Evolutionary conservation across 495 filamentous ascomycete genomes (phyloP).

Genomic region (Pseudoneurospora amorphoporcata): DNA sequence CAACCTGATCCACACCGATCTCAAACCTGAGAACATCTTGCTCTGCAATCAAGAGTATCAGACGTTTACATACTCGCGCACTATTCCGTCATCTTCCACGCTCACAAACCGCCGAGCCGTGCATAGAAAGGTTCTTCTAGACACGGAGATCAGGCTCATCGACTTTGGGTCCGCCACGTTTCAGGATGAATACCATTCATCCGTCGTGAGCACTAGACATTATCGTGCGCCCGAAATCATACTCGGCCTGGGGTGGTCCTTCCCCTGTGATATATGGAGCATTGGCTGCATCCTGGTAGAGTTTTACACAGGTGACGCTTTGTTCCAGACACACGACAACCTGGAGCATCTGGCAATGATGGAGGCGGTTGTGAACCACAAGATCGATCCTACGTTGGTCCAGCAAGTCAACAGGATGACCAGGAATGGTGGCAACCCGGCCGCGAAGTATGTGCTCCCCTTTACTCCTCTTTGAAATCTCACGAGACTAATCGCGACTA

Average conservation of each 20-base stretch:
- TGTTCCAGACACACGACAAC: conserved; percentile 98
- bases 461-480: background rate
- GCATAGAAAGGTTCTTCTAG: conserved; percentile 78
- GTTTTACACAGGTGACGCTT: conserved; percentile 93
- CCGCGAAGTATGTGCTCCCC: conserved; percentile 59
- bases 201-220: conserved; percentile 90
- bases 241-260: conserved; percentile 92
- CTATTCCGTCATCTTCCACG: conserved; percentile 83
- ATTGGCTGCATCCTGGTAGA: conserved; percentile 99
- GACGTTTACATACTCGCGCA: conserved; percentile 92
- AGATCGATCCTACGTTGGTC: conserved; percentile 67
- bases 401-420: conserved; percentile 59
- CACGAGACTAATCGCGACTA: background rate
- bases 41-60: conserved; percentile 84
- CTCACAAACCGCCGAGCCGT: conserved; percentile 66
- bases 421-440: conserved; percentile 58
- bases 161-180: conserved; percentile 98
- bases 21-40: conserved; percentile 97
- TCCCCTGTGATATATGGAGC: conserved; percentile 97
- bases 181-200: conserved; percentile 96
- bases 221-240: conserved; percentile 98
- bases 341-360: conserved; percentile 99
- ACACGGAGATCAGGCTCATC: conserved; percentile 93
- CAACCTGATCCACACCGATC: conserved; percentile 94
- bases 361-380: conserved; percentile 72